Conservation (phyloP, 225 moss, liverwort and hornwort genomes). For the Straminergon stramineum region DNA sequence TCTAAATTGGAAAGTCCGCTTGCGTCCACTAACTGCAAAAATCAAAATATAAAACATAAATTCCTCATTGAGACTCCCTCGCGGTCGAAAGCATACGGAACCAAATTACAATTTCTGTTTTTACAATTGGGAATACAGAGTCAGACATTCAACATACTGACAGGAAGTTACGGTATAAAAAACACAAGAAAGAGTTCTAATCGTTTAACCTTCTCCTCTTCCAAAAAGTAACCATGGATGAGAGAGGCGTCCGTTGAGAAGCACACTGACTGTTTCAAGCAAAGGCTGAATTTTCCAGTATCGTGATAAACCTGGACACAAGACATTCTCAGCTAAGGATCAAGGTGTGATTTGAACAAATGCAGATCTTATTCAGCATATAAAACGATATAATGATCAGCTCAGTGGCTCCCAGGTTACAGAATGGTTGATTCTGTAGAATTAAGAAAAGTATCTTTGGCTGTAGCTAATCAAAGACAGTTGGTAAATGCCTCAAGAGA, state of each 20-base stretch:
- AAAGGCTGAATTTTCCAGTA: conserved; percentile 59
- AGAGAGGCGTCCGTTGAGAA: conserved; percentile 74
- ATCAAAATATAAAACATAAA: not conserved
- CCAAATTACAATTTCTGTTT: not conserved
- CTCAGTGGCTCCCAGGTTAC: not conserved
- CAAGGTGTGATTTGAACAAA: not conserved
- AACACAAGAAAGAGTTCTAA: not conserved
- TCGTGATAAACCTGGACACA: conserved; percentile 63
- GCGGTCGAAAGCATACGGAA: not conserved
- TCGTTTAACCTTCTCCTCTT: conserved; percentile 66
- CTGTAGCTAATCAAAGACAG: not conserved
- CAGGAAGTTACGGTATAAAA: not conserved
- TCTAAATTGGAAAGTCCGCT: conserved; percentile 47
- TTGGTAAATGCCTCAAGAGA: not conserved
- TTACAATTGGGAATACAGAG: not conserved
- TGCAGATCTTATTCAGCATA: not conserved
- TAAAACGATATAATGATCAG: not conserved
- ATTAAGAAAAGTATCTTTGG: not conserved
- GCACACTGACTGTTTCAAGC: conserved; percentile 86
- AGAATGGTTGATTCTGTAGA: not conserved
- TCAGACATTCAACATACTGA: not conserved
- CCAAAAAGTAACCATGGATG: conserved; percentile 73
- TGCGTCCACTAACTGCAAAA: conserved; percentile 25
- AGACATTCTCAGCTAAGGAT: not conserved
- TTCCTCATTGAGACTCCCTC: not conserved